Conservation (phyloP, 306 rosid species). For the Oemleria cerasiformis region DNA sequence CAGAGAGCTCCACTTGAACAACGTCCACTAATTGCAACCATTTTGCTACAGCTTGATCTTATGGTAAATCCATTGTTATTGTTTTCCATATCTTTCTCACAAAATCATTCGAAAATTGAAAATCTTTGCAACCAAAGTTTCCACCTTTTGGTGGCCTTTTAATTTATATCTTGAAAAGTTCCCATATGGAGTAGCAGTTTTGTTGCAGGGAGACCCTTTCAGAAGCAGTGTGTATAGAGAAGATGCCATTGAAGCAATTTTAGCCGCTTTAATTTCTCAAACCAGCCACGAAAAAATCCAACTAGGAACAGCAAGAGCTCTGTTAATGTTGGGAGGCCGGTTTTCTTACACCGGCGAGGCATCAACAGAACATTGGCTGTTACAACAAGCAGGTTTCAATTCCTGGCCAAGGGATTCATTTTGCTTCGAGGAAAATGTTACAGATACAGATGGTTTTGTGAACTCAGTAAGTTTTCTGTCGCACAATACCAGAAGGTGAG, state of each 20-base stretch:
- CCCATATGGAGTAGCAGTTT: conserved; percentile 65
- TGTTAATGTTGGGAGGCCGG: conserved; percentile 58
- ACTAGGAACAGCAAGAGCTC: conserved; percentile 65
- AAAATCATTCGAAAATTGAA: neutral
- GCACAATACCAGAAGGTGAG: neutral
- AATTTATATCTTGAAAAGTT: conserved; percentile 30
- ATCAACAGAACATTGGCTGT: conserved; percentile 49
- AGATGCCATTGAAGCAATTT: conserved; percentile 70
- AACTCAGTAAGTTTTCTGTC: conserved; percentile 31
- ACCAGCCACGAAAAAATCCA: conserved; percentile 38
- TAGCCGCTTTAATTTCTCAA: conserved; percentile 49
- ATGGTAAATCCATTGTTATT: conserved; percentile 48
- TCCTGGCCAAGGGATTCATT: conserved; percentile 37
- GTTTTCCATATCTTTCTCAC: neutral
- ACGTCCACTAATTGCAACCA: conserved; percentile 57
- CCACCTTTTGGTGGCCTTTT: neutral
- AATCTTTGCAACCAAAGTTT: conserved; percentile 1
- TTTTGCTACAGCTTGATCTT: conserved; percentile 70
- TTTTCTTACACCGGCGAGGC: conserved; percentile 62
- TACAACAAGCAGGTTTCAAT: conserved; percentile 65
- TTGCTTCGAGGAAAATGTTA: conserved; percentile 34
- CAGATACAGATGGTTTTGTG: conserved; percentile 26
- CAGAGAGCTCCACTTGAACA: conserved; percentile 55
- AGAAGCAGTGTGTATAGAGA: conserved; percentile 64
- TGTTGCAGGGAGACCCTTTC: conserved; percentile 74